phyloP scores from a whole-genome alignment of 2,329 filamentous ascomycete genomes.

The Aspergillus sp. region DNA sequence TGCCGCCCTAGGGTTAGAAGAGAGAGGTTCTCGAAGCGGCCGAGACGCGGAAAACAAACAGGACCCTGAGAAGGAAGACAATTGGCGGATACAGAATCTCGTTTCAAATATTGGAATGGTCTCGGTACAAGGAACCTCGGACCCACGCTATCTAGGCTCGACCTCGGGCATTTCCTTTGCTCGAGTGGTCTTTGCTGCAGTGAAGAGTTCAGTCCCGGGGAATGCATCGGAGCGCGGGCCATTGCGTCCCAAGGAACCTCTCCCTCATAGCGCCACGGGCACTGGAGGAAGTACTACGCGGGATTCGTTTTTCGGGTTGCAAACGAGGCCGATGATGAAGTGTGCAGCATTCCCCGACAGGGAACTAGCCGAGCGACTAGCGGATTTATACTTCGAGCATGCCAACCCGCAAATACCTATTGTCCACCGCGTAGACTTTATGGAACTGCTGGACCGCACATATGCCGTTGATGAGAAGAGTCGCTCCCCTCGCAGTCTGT shows the following conservation, averaged over 20 bases:
- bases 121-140: constrained; percentile 76
- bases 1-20: constrained; percentile 22
- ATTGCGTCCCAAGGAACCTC: constrained; percentile 62
- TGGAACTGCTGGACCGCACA: constrained; percentile 81
- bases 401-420: constrained; percentile 96
- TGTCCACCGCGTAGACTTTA: constrained; percentile 85
- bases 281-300: constrained; percentile 79
- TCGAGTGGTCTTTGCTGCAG: constrained; percentile 88
- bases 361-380: constrained; percentile 72
- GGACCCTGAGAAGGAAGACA: constrained; percentile 59
- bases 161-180: constrained; percentile 94
- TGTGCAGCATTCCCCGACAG: constrained; percentile 82
- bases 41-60: constrained; percentile 35
- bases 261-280: constrained; percentile 53
- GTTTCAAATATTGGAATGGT: constrained; percentile 75
- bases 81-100: constrained; percentile 66
- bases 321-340: constrained; percentile 85
- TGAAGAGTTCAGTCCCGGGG: constrained; percentile 72
- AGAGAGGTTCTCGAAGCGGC: constrained; percentile 25
- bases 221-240: constrained; percentile 67
- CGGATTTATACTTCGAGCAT: constrained; percentile 90
- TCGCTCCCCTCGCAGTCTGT: constrained; percentile 79
- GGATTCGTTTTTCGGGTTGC: constrained; percentile 95
- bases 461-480: constrained; percentile 71
- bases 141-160: constrained; percentile 80